A percentile compares a stretch with the other conserved stretches of the same genome.
Conservation (phyloP, 306 rosid species). For the Leucaena leucocephala region DNA sequence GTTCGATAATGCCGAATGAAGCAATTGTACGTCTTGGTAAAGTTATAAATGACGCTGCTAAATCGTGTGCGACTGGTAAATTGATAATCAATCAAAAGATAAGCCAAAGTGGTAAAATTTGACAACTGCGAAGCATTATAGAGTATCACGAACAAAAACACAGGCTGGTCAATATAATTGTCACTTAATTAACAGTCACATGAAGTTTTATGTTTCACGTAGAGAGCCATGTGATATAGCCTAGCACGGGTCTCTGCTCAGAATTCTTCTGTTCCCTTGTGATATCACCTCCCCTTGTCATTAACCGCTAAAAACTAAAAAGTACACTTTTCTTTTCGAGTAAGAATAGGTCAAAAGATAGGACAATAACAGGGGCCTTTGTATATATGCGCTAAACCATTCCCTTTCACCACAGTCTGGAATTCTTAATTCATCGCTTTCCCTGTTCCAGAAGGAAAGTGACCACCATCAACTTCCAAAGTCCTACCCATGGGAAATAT, state of each 20-base stretch:
- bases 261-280: constrained; percentile 51
- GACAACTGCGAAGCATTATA: constrained; percentile 24
- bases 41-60: constrained; percentile 6
- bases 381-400: neutral
- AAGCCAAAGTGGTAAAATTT: neutral
- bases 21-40: neutral
- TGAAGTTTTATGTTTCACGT: constrained; percentile 23
- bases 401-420: neutral
- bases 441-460: constrained; percentile 6
- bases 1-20: constrained; percentile 25
- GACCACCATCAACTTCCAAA: neutral
- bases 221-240: constrained; percentile 44
- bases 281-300: constrained; percentile 30
- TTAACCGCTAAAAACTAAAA: neutral
- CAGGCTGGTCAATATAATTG: neutral
- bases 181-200: constrained; percentile 25
- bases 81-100: constrained; percentile 15
- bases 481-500: constrained; percentile 35
- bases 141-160: neutral
- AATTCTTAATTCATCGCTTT: constrained; percentile 20
- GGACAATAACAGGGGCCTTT: constrained; percentile 15
- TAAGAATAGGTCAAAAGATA: neutral
- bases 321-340: neutral
- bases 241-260: constrained; percentile 35
- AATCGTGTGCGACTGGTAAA: neutral